Evolutionary conservation across 1,139 yeast genomes (phyloP), one percentile per base, ranked within the genome.

Genomic region (Suhomyces chickasaworum): DNA sequence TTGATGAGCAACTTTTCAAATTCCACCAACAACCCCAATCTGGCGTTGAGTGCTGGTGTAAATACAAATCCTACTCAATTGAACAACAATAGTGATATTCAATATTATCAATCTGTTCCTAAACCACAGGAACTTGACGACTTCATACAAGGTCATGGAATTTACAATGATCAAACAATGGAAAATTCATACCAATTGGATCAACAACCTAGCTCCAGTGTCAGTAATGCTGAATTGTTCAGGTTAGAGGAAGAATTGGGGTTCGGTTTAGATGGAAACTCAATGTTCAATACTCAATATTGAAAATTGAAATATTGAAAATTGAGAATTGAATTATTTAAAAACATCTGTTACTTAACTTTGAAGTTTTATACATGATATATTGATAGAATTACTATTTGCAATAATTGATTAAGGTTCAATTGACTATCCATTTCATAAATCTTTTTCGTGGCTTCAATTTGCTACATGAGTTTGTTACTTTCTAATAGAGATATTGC

Each of bases 121-220:
- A 73, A 71, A 53, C 80, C 79, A 0, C 78, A 75, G 53, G 80
- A 73, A 47, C 54, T 75, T 21, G 73, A 72, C 42, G 78, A 73
- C 40, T 75, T 75, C 49, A 64, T 67, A 45, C 59, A 65, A 37
- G 53, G 49, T 20, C 44, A 38, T 9, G 46, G 42, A 8, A 31
- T 37, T 7, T 13, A 41, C 20, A 27, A 41, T 18, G 12, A 45
- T 35, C 42, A 59, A 59, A 39, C 48, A 44, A 40, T 50, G 50
- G 31, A 50, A 50, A 30, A 51, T 52, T 12, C 46, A 38, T 46
- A 33, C 33, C 45, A 41, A 33, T 44, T 25, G 20, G 38, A 44
- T 35, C 38, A 43, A n/a, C 35, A 52, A 37, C 30, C 41, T 17
- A 30, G 13, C 7, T 40, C 47, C 3, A 40, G 39, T 9, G 40